Conservation (phyloP, 345 rosid species). For the Cardamine chenopodiifolia region DNA sequence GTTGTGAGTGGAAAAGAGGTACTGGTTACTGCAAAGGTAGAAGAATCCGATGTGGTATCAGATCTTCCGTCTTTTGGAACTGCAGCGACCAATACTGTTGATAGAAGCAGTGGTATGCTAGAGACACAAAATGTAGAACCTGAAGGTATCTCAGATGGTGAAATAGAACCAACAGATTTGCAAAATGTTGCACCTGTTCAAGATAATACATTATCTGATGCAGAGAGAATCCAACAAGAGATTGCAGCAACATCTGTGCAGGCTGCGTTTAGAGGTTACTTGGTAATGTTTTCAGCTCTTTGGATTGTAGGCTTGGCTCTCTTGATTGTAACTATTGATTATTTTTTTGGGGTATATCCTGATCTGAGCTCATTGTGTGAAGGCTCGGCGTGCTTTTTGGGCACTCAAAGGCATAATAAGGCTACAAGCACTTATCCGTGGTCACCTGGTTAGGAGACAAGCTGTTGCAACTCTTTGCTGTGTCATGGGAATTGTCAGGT, state of each 20-base stretch:
- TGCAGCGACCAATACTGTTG: conserved; percentile 33
- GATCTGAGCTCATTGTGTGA: conserved; percentile 43
- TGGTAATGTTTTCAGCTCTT: conserved; percentile 58
- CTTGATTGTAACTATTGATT: conserved; percentile 11
- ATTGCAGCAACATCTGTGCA: conserved; percentile 83
- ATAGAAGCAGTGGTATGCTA: conserved; percentile 47
- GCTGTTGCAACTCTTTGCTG: conserved; percentile 77
- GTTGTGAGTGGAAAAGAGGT: conserved; percentile 52
- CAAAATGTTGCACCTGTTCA: conserved; percentile 34
- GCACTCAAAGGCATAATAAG: conserved; percentile 97
- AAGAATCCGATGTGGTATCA: conserved; percentile 54
- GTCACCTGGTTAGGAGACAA: conserved; percentile 93
- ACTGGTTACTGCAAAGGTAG: conserved; percentile 57
- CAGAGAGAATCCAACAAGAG: conserved; percentile 59
- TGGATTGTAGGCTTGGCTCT: conserved; percentile 14
- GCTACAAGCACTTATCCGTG: conserved; percentile 95
- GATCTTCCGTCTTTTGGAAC: conserved; percentile 51
- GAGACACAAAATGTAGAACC: conserved; percentile 52
- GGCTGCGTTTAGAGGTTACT: conserved; percentile 92
- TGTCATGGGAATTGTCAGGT: conserved; percentile 79
- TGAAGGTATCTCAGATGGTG: conserved; percentile 49
- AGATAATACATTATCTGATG: conserved; percentile 46
- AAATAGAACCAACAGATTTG: conserved; percentile 39
- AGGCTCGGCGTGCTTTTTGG: conserved; percentile 95
- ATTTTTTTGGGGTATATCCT: conserved; percentile 21